Base-by-base conservation (phyloP, 768 basidiomycete species). In the Gelatoporia subvermispora region DNA sequence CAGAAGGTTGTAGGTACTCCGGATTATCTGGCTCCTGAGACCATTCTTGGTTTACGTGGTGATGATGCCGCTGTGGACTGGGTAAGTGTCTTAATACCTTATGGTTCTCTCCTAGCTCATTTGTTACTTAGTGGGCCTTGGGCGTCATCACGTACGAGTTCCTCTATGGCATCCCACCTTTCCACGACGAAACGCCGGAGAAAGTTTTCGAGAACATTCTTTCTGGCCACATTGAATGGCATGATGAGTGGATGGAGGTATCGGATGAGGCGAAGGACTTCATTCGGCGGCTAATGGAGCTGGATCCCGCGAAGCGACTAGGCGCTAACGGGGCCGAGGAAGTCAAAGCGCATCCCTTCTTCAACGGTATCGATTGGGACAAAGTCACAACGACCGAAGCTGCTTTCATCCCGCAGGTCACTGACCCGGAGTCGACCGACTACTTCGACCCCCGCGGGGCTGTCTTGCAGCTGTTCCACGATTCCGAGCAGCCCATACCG, bases 141-240 rank as follows among this genome's bases (percentile, higher is more conserved):
- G 96, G 96, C 50, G 93, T 97, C 37, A 94, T 99, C 64, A 90
- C 92, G 24, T 98, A 99, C 65, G 96, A 99, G 72, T 97, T 99
- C 68, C 69, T 98, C 31, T 98, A 93, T 56, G 94, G 96, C 3
- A 81, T 93, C 28, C 96, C 96, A 22, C 96, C 96, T 2, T 99
- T 99, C 77, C 93, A 98, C 61, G 95, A 91, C 41, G 93, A 97
- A 51, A 89, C 90, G 8, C 95, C 96, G 0, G 93, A 96, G 65
- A 90, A 88, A 68, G 94, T 99, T 3, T 98, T 99, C 60, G 94
- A 96, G 69, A 98, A 98, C 63, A 97, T 98, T 60, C 76, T 98
- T 18, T 96, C 95, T 10, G 85, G 93, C 4, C 84, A 87, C 24
- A 78, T 98, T 61, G 86, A 95, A 51, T 99, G 94, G 94, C 89